These are phyloP conservation scores for Vachellia pachyceras DNA, from an alignment of 306 rosid genomes.

Conservation along the genomic window DNA sequence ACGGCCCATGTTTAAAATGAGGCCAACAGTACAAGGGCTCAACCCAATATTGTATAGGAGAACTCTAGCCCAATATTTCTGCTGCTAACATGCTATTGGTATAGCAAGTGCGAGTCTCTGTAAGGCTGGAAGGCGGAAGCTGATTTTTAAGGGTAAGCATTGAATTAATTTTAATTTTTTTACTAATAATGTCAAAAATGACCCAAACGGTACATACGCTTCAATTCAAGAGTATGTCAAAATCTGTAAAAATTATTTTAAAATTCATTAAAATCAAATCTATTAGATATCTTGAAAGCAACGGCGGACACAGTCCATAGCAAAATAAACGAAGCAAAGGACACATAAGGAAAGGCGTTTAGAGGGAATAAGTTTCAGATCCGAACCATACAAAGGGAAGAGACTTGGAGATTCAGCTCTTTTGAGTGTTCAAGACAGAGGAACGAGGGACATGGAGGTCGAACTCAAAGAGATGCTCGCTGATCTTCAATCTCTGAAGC, in stretches of 20 bases:
- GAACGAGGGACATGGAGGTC: constrained; percentile 62
- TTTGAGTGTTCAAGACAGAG: constrained; percentile 11
- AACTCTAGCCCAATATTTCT: no score
- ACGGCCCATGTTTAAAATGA: neutral
- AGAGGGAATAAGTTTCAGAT: neutral
- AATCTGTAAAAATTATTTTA: no score
- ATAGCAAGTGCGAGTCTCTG: neutral
- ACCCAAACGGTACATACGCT: no score
- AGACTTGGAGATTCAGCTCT: constrained; percentile 13
- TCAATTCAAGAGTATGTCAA: no score
- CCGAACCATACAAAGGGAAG: neutral
- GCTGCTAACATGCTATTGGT: no score
- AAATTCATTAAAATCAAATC: no score
- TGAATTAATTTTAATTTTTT: neutral
- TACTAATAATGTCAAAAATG: neutral
- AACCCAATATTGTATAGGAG: neutral
- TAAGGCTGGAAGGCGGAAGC: neutral
- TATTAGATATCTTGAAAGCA: no score
- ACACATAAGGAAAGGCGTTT: neutral
- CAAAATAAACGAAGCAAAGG: neutral
- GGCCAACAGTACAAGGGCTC: neutral
- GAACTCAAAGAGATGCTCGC: constrained; percentile 64
- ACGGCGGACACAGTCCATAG: neutral
- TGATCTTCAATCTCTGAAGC: constrained; percentile 81
- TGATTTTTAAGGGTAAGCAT: neutral